Evolutionary conservation across 305 asterid species (phyloP).

Genomic region (Solanum aculeatissimum): DNA sequence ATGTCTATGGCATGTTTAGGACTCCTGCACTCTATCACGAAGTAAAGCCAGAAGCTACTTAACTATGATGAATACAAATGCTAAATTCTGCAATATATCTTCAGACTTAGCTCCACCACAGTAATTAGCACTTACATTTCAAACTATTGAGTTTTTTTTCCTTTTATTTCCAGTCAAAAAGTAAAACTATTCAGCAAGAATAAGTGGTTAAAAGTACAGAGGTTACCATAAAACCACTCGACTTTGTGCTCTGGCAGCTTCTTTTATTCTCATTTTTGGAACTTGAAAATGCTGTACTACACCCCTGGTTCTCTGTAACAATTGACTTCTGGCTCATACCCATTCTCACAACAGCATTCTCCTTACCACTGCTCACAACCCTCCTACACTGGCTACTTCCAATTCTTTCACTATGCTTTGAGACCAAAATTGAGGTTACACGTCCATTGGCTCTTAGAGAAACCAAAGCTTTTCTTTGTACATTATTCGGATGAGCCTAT

Average conservation of each 20-base stretch:
- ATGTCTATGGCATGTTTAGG: not conserved
- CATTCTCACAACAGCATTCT: slow-evolving; percentile 8
- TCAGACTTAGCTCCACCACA: not conserved
- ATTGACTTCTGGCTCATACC: slow-evolving; percentile 1
- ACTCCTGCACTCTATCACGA: not conserved
- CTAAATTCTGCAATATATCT: not conserved
- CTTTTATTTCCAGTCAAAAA: not conserved
- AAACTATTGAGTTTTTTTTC: not conserved
- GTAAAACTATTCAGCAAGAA: not conserved
- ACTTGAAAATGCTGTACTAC: not conserved
- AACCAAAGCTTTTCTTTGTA: slow-evolving; percentile 3
- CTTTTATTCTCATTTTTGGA: not conserved
- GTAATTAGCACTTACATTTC: not conserved
- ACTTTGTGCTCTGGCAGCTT: slow-evolving; percentile 4
- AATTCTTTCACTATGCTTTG: slow-evolving; percentile 1
- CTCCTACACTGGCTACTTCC: not conserved
- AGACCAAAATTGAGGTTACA: not conserved
- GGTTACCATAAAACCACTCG: slow-evolving; percentile 10
- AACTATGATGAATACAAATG: not conserved
- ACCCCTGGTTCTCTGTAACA: not conserved
- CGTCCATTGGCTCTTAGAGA: not conserved
- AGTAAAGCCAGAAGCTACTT: not conserved
- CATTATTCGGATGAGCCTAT: not conserved
- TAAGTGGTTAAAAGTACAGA: not conserved
- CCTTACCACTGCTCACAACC: slow-evolving; percentile 11